These are phyloP conservation scores for Sordariomycetes sp. DNA, from an alignment of 2,329 filamentous ascomycete species.

Conservation along the genomic window DNA sequence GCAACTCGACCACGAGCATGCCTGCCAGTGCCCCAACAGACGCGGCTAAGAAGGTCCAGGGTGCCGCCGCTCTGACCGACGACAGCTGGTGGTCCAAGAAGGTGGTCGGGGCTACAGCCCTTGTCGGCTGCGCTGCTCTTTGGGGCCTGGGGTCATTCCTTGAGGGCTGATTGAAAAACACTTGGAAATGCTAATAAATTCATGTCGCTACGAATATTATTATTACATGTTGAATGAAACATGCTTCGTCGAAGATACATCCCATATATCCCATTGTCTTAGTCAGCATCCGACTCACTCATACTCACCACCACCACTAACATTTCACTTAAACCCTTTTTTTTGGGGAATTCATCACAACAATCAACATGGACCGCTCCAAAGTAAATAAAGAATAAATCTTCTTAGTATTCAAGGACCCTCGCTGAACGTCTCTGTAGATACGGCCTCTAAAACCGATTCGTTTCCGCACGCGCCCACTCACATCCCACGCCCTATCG, in stretches of 20 bases:
- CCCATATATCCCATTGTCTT: too few species aligned
- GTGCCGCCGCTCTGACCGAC: slow-evolving; percentile 52
- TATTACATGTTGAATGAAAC: too few species aligned
- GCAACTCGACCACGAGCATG: slow-evolving; percentile 13
- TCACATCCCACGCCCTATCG: slow-evolving; percentile 30
- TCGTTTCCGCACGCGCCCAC: slow-evolving; percentile 30
- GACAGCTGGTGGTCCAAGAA: slow-evolving; percentile 61
- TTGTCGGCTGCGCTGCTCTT: slow-evolving; percentile 51
- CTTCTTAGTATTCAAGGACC: not conserved
- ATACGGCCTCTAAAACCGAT: slow-evolving; percentile 38
- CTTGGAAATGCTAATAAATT: not conserved
- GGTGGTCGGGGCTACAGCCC: slow-evolving; percentile 48
- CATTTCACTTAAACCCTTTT: too few species aligned
- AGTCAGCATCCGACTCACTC: too few species aligned
- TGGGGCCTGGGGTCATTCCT: slow-evolving; percentile 50
- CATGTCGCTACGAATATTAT: not conserved
- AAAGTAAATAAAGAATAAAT: not conserved
- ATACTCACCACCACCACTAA: too few species aligned
- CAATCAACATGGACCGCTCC: slow-evolving; percentile 1
- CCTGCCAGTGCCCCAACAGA: slow-evolving; percentile 17
- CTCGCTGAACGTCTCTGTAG: slow-evolving; percentile 10
- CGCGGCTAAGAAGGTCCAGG: slow-evolving; percentile 18
- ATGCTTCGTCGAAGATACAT: too few species aligned
- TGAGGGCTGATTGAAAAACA: slow-evolving; percentile 15
- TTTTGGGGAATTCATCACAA: too few species aligned